Percentiles rank a stretch among this genome's conserved stretches.
Evolutionary conservation across 2,329 filamentous ascomycete genomes (phyloP).

Genomic region (Emericellopsis cladophorae): DNA sequence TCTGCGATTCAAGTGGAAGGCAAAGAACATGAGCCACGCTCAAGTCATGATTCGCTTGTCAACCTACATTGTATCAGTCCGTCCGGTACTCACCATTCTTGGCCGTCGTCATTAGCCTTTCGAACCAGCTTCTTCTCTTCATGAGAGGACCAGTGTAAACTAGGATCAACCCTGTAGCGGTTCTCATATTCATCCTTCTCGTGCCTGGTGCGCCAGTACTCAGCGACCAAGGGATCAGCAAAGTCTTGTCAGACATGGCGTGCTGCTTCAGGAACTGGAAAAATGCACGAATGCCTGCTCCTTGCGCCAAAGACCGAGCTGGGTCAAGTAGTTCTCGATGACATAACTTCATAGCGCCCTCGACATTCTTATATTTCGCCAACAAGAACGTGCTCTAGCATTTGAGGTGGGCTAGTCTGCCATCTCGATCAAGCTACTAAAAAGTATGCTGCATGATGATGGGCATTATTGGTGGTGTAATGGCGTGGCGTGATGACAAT

Average conservation of each 20-base stretch:
- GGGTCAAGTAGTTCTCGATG: no score
- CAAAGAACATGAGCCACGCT: slow-evolving; percentile 34
- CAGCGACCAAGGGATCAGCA: slow-evolving; percentile 30
- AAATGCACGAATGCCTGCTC: no score
- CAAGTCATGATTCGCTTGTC: slow-evolving; percentile 25
- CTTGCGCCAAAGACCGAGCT: no score
- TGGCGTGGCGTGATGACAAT: no score
- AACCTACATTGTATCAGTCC: slow-evolving; percentile 23
- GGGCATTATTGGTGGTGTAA: no score
- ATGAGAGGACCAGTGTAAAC: slow-evolving; percentile 27
- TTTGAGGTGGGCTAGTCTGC: no score
- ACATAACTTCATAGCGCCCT: no score
- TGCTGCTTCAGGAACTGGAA: no score
- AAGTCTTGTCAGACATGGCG: slow-evolving; percentile 13
- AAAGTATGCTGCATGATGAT: no score
- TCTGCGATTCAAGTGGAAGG: slow-evolving; percentile 29
- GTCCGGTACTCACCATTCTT: not conserved
- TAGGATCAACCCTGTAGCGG: slow-evolving; percentile 35
- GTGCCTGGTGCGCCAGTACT: slow-evolving; percentile 34
- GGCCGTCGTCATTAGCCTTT: slow-evolving; percentile 19
- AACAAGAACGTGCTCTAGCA: no score
- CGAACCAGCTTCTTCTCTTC: slow-evolving; percentile 32
- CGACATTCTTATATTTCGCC: no score
- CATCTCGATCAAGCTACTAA: no score
- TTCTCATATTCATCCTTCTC: slow-evolving; percentile 42